Base-by-base conservation (phyloP, 371 early-diverging fungal genomes). In the Batkoa obscura region DNA sequence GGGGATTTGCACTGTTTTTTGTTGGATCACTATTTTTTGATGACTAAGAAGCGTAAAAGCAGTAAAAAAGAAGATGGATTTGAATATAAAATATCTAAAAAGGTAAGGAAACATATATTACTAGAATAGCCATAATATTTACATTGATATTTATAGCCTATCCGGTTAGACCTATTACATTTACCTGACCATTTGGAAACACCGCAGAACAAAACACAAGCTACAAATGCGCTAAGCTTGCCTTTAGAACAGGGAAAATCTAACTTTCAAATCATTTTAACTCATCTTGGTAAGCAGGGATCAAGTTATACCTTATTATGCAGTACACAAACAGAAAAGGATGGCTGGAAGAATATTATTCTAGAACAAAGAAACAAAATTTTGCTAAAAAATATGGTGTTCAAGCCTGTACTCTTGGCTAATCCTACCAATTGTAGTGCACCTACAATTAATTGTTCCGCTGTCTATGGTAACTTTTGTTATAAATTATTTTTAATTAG, bases 1-100 rank as follows among this genome's bases (percentile, higher is more conserved):
- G 68, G 77, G 0, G 83, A 84, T 30, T 59, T 91, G 12, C 71
- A 72, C 43, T 78, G 90, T 15, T 85, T 84, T 62, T 64, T 93
- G 34, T 77, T 94, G 43, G 95, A 94, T 61, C 86, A 91, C 64
- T 76, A 74, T 55, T 65, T 94, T 13, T 62, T 94, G 12, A 69
- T 93, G 64, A 75, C 86, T 42, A 85, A 83, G 62, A 68, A 71
- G 39, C 73, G 75, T 70, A 67, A 74, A 58, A 66, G 31, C 31
- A 9, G 66, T 52, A 47, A 66, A 62, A 59, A 79, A 55, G 65
- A 66, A 50, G 73, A 82, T 64, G 62, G 72, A 62, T 65, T 74
- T 62, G 73, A 75, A 51, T 83, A 77, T 66, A 81, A 83, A 59
- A 71, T 84, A 8, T 72, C 70, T 59, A 71, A 76, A 62, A 60